Percentiles rank a stretch among this genome's conserved stretches.
Evolutionary conservation across 805 yeast genomes (phyloP).

Genomic region (Pachysolen tannophilus): DNA sequence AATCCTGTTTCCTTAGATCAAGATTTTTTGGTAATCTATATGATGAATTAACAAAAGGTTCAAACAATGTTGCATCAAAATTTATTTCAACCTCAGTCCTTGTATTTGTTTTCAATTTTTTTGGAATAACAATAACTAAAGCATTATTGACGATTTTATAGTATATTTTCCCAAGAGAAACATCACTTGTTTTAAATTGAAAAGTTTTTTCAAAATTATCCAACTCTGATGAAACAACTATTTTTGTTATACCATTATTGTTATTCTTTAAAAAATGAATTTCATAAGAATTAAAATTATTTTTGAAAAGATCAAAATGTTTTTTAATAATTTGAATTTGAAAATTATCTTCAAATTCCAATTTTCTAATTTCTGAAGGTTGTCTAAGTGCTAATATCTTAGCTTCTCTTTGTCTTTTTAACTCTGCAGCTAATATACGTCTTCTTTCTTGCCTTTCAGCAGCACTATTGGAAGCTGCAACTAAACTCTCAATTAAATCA

Average conservation of each 20-base stretch:
- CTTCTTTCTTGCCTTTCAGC: constrained; percentile 5
- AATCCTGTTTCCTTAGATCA: neutral
- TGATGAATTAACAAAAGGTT: neutral
- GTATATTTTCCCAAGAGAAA: constrained; percentile 2
- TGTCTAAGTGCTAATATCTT: neutral
- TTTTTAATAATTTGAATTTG: constrained; percentile 6
- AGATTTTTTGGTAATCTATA: constrained; percentile 1
- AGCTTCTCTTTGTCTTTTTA: constrained; percentile 5
- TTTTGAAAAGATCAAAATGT: neutral
- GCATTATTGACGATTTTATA: constrained; percentile 1
- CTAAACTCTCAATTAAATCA: constrained; percentile 5
- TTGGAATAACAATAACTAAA: constrained; percentile 5
- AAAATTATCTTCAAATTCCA: constrained; percentile 1
- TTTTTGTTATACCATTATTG: neutral
- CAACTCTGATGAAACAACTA: constrained; percentile 2
- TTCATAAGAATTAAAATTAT: constrained; percentile 6
- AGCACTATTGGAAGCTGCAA: constrained; percentile 4
- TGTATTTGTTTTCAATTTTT: constrained; percentile 4
- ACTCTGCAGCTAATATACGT: constrained; percentile 1
- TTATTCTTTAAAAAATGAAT: constrained; percentile 7
- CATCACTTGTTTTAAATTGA: constrained; percentile 1
- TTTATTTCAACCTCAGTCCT: neutral
- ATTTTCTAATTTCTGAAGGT: constrained; percentile 1
- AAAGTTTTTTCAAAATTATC: constrained; percentile 4
- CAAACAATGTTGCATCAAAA: neutral